Base-by-base conservation (phyloP, 2,329 filamentous ascomycete genomes). In the Myotisia sp. region DNA sequence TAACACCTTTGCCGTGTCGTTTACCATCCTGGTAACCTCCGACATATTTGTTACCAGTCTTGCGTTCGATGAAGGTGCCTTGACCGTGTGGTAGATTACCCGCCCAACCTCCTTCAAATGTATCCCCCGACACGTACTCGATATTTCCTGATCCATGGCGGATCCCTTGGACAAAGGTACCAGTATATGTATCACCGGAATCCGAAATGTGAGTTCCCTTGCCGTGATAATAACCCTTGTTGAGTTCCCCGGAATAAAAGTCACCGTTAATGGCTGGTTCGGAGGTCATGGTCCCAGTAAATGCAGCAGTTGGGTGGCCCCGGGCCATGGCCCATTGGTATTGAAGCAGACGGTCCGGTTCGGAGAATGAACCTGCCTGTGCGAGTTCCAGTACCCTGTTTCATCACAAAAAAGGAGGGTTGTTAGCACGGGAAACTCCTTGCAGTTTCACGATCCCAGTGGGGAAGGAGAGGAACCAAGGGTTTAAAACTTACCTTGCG, bases 21-120 rank as follows among this genome's bases (percentile, higher is more conserved):
- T 71, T 71, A 43, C 71, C 70, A 36, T 70, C 62, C 43, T 67
- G 64, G 60, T 71, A 77, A 13, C 68, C 70, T 17, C 73, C 73
- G 9, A 68, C 65, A 42, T 72, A 76, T 26, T 68, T 69, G 47
- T 76, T 75, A 29, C 70, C 70, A 0, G 68, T 74, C 29, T 64
- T 58, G 20, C 59, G 60, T 43, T 74, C 68, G 20, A 69, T 56
- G 38, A 68, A 69, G 1, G 64, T 70, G 19, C 72, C 72, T 16
- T 68, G 63, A 3, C 72, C 72, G 42, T 74, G 65, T 17, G 55
- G 58, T 26, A 61, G 52, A 42, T 63, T 59, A 16, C 63, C 54
- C 17, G 51, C 45, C 62, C 62, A 65, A 36, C 60, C 59, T 8
- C 62, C 62, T 7, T 58, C 53, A 40, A 66, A 67, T 4, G 52